Evolutionary conservation across 306 rosid species (phyloP), one percentile per base, ranked within the genome.

Genomic region (Prunus mira): DNA sequence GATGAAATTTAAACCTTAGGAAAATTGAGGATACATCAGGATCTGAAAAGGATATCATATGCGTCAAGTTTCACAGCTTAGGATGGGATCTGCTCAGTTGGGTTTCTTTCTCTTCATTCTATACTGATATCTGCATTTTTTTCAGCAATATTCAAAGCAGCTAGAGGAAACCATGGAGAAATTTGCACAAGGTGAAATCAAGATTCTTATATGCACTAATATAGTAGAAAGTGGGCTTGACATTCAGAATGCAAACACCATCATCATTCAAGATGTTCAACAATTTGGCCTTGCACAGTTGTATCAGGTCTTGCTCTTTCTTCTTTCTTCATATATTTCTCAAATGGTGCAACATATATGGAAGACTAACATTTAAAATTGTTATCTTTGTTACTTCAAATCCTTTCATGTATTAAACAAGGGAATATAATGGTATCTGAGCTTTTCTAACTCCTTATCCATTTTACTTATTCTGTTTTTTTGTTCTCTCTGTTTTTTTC

Each of bases 141-240:
- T 83, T 82, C 88, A 95, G 98, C 97, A 90, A 89, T 88, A 84
- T 76, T 95, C 97, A 65, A 95, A 86, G 77, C 92, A 89, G 80
- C 91, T 94, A 60, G 98, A 92, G 84, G 98, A 92, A 78, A 92
- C 97, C 38, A 90, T 95, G 97, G 97, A 90, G 82, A 92, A 78
- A 73, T 95, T 95, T 88, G 82, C 93, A 24, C 87, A 69, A 38
- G 98, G 98, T 27, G 90, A 90, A 80, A 88, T 88, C 85, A 90
- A 87, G 78, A 86, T 95, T 81, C 97, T 92, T 74, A 82, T 89
- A 75, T 87, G 96, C 86, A 95, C 96, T 49, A 95, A 88, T 74
- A 92, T 95, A 77, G 97, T 95, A 69, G 98, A 95, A 87, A 95
- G 98, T 74, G 98, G 98, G 79, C 97, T 92, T 78, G 98, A 95